phyloP scores from a whole-genome alignment of 331 rosid genomes.

The Stylosanthes scabra region DNA sequence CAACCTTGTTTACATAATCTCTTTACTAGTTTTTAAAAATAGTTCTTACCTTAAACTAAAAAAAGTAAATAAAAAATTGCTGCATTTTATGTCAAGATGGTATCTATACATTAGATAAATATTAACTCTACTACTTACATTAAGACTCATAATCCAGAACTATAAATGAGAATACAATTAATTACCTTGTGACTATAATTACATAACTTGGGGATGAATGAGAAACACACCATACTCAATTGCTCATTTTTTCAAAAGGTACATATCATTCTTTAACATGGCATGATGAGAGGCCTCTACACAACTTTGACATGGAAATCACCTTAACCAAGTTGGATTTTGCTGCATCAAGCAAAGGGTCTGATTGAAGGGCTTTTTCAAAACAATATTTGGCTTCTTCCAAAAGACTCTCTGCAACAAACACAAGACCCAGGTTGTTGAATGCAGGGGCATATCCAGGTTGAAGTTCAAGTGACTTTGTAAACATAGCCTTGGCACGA shows the following conservation, averaged over 20 bases:
- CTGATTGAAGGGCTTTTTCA: conserved; percentile 80
- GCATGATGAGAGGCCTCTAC: conserved; percentile 52
- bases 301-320: conserved; percentile 56
- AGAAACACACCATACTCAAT: conserved; percentile 20
- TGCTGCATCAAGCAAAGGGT: conserved; percentile 88
- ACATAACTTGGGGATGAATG: conserved; percentile 17
- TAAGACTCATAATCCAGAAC: not conserved
- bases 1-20: too few species aligned
- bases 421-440: conserved; percentile 91
- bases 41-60: too few species aligned
- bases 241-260: conserved; percentile 32
- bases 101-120: too few species aligned
- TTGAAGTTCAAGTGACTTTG: conserved; percentile 83
- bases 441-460: conserved; percentile 97
- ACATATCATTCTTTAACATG: conserved; percentile 48
- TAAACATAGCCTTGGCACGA: conserved; percentile 91
- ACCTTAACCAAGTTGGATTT: conserved; percentile 84
- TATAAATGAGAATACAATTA: too few species aligned
- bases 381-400: conserved; percentile 95
- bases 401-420: conserved; percentile 87
- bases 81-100: too few species aligned
- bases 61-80: too few species aligned
- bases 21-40: too few species aligned
- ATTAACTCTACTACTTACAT: not conserved
- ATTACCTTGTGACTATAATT: not conserved